Evolutionary conservation across 1,284 basidiomycete species (phyloP), one percentile per base, ranked within the genome.

Genomic region (Grifola frondosa): DNA sequence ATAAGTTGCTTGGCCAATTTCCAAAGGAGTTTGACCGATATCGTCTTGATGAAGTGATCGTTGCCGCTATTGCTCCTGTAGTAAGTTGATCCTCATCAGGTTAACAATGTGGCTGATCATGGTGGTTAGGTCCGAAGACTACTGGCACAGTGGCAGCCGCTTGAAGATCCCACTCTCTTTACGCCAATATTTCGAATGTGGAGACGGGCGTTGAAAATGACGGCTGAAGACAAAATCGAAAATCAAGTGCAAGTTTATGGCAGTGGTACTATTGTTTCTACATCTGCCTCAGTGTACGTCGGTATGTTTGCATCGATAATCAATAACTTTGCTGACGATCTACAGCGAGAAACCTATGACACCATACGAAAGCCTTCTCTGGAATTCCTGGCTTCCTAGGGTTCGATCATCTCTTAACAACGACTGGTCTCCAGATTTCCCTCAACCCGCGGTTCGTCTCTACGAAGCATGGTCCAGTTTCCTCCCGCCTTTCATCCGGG

Each of bases 371-470:
- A 89, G 87, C 44, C 71, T 99, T 16, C 68, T 99, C 13, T 99
- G 96, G 95, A 89, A 88, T 49, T 73, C 88, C 6, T 99, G 95
- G 96, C 71, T 99, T 19, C 97, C 97, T 0, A 88, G 81, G 64
- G 84, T 99, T n/a, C 84, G 97, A 22, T 88, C 89, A 1, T 76
- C 81, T 8, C 81, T 97, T 64, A 97, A 97, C 64, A 97, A 97
- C 64, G 84, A 91, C 16, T 99, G 97, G 96, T 74, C 80, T 13
- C 81, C 93, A 0, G 69, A 78, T 30, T 69, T 83, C 26, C 84
- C 94, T 3, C 70, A 80, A 8, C 79, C 87, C 7, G 91, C 85
- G 4, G 81, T 97, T 23, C 80, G 78, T 28, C 71, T 99, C 1
- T 88, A 94, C 60, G 90, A 97, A 63, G 76, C 84, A 0, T 99